Evolutionary conservation across 805 yeast genomes (phyloP).

Genomic region (Suhomyces emberorum): DNA sequence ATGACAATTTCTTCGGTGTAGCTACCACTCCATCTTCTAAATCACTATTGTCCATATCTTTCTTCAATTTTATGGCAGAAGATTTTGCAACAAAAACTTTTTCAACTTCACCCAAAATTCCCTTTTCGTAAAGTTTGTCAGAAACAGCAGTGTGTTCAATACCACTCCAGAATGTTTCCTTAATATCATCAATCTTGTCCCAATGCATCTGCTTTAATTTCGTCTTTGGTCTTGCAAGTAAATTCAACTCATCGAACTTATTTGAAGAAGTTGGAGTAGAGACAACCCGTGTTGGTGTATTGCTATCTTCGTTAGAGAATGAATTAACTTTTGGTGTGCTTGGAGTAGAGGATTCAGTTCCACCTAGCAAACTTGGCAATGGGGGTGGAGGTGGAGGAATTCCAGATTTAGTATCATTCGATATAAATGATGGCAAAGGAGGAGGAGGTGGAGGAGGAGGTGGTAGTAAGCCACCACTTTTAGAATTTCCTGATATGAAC

Average conservation of each 20-base stretch:
- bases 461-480: neutral
- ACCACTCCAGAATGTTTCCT: conserved; percentile 82
- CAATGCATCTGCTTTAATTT: conserved; percentile 94
- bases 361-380: conserved; percentile 12
- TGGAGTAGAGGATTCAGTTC: conserved; percentile 1
- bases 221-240: conserved; percentile 51
- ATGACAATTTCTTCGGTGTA: conserved; percentile 50
- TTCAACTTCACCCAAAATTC: conserved; percentile 82
- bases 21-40: conserved; percentile 1
- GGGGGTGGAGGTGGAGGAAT: conserved; percentile 25
- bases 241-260: neutral
- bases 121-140: conserved; percentile 65
- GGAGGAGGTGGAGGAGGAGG: conserved; percentile 19
- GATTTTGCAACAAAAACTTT: conserved; percentile 84
- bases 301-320: neutral
- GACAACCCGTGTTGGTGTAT: neutral
- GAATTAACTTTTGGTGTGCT: neutral
- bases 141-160: conserved; percentile 57
- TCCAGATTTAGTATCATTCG: conserved; percentile 1
- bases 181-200: conserved; percentile 86
- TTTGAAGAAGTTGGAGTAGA: neutral
- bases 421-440: conserved; percentile 13
- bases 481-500: conserved; percentile 6
- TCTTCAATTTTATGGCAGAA: conserved; percentile 33
- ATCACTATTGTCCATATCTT: conserved; percentile 16